Percentiles rank a stretch among this genome's conserved stretches.
These are phyloP conservation scores for Helicostylum pulchrum DNA, from an alignment of 192 early-diverging fungal species.

Conservation along the genomic window DNA sequence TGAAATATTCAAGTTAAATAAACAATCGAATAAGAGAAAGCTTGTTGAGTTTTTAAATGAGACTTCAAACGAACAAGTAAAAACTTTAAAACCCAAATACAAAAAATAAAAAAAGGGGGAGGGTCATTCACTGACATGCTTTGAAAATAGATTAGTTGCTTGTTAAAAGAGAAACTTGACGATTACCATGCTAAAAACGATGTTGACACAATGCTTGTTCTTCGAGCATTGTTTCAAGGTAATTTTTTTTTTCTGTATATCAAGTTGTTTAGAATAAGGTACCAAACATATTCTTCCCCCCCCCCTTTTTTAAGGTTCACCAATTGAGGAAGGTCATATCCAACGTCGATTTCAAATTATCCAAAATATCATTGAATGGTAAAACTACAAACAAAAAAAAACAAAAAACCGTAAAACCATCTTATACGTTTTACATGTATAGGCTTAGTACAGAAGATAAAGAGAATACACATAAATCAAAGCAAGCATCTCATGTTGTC, in stretches of 20 bases:
- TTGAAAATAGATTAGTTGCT: not conserved
- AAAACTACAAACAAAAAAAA: not conserved
- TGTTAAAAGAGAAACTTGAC: slow-evolving; percentile 9
- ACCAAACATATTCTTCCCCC: too few relatives aligned
- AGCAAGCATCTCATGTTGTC: slow-evolving; percentile 8
- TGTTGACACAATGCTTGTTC: not conserved
- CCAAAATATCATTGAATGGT: slow-evolving; percentile 21
- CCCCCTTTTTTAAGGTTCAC: slow-evolving; percentile 14
- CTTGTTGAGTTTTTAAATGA: slow-evolving; percentile 19
- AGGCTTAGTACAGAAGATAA: too few relatives aligned
- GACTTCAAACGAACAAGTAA: slow-evolving; percentile 16
- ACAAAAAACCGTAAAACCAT: not conserved
- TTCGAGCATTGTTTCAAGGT: slow-evolving; percentile 7
- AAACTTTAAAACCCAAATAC: not conserved
- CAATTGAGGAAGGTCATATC: slow-evolving; percentile 8
- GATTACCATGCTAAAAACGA: slow-evolving; percentile 1
- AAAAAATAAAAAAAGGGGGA: not conserved
- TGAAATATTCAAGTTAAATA: slow-evolving; percentile 24
- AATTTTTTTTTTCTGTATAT: not conserved
- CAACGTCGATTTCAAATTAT: slow-evolving; percentile 14
- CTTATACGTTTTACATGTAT: not conserved
- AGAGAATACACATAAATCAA: not conserved
- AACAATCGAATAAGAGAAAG: slow-evolving; percentile 11
- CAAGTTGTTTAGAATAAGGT: too few relatives aligned
- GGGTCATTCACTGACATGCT: not conserved